phyloP scores from a whole-genome alignment of 208 protist genomes.

The Leishmania major region DNA sequence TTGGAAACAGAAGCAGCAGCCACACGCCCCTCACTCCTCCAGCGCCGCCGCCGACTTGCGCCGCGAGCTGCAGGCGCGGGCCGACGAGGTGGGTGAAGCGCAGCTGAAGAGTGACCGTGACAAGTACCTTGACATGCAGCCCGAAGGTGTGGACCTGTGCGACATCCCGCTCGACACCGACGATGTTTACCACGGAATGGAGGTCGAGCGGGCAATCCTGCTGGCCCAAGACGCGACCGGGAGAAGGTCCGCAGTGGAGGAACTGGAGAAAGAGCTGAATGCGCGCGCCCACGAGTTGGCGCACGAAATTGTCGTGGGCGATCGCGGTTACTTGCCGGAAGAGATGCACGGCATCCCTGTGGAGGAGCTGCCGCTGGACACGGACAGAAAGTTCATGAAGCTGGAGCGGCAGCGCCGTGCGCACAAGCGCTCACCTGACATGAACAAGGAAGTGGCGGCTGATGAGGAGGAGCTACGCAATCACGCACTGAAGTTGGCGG shows the following conservation, averaged over 20 bases:
- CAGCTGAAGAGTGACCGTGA: conserved; percentile 56
- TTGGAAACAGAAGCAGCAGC: conserved; percentile 18
- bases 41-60: conserved; percentile 34
- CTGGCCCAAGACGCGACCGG: conserved; percentile 37
- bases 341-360: conserved; percentile 69
- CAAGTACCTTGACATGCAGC: conserved; percentile 56
- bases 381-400: conserved; percentile 60
- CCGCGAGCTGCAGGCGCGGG: conserved; percentile 48
- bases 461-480: conserved; percentile 54
- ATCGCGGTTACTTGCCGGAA: conserved; percentile 48
- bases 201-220: conserved; percentile 68
- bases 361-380: conserved; percentile 66
- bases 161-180: conserved; percentile 72
- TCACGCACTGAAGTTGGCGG: conserved; percentile 58
- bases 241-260: background rate
- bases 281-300: conserved; percentile 56
- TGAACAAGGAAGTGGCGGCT: conserved; percentile 44
- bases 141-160: conserved; percentile 53
- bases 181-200: conserved; percentile 40
- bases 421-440: conserved; percentile 43
- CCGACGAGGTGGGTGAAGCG: conserved; percentile 46
- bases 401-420: conserved; percentile 57
- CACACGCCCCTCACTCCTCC: conserved; percentile 32
- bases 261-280: conserved; percentile 63
- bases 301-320: conserved; percentile 32